These are phyloP conservation scores for Brasenia schreberi DNA, from an alignment of 164 flowering plant genomes.

Conservation along the genomic window DNA sequence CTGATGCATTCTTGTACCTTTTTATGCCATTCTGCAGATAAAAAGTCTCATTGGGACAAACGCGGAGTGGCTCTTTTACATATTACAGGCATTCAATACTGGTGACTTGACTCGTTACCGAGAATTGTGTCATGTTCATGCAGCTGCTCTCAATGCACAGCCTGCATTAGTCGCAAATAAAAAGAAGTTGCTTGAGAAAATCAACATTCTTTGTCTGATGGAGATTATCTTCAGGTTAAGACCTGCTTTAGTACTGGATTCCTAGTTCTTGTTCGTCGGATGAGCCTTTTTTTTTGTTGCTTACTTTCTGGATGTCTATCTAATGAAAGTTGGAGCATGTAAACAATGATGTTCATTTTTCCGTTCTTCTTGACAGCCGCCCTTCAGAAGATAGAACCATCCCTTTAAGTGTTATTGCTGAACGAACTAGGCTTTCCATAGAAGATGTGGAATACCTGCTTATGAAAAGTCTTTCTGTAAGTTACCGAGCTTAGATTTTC, in stretches of 20 bases:
- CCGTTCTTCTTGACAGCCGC: slow-evolving; percentile 30
- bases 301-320: background rate
- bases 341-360: slow-evolving; percentile 7
- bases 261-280: background rate
- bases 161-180: slow-evolving; percentile 86
- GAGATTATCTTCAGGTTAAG: slow-evolving; percentile 89
- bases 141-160: slow-evolving; percentile 64
- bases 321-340: background rate
- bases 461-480: slow-evolving; percentile 94
- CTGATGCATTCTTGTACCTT: background rate
- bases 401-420: slow-evolving; percentile 67
- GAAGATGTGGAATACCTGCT: slow-evolving; percentile 95
- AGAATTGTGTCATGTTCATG: slow-evolving; percentile 80
- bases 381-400: slow-evolving; percentile 88
- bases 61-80: slow-evolving; percentile 85
- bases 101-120: slow-evolving; percentile 86
- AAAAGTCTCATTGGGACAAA: slow-evolving; percentile 70
- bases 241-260: background rate
- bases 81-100: slow-evolving; percentile 77
- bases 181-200: slow-evolving; percentile 77
- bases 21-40: slow-evolving; percentile 28
- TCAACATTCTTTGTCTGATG: slow-evolving; percentile 91
- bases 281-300: background rate
- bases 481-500: slow-evolving; percentile 9
- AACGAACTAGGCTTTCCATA: slow-evolving; percentile 70